Percentiles rank a stretch among this genome's conserved stretches.
Evolutionary conservation across 129 eudicot genomes (phyloP).

Genomic region (Centella asiatica): DNA sequence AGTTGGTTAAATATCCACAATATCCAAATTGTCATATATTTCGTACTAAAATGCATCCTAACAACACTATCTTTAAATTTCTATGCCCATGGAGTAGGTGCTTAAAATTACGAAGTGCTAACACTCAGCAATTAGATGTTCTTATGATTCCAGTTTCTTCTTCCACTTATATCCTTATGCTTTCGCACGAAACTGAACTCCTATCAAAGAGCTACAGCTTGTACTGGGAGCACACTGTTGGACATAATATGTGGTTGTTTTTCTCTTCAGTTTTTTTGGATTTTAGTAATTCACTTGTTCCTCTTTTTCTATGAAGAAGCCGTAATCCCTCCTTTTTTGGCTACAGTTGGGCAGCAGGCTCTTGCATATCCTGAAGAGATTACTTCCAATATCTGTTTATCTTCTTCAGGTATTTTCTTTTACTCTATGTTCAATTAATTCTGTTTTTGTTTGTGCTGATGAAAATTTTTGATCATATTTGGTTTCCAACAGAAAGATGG

Average conservation of each 20-base stretch:
- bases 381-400: conserved; percentile 85
- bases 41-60: neutral
- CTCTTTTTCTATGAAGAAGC: neutral
- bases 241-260: neutral
- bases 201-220: neutral
- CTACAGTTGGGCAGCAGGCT: conserved; percentile 85
- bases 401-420: conserved; percentile 80
- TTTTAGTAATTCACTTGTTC: neutral
- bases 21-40: too few species aligned
- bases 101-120: neutral
- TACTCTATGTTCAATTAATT: neutral
- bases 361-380: conserved; percentile 84
- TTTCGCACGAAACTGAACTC: neutral
- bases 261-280: neutral
- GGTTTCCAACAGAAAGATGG: conserved; percentile 78
- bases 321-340: conserved; percentile 12
- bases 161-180: too few species aligned
- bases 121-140: too few species aligned
- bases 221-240: neutral
- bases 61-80: neutral
- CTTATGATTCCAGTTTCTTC: too few species aligned
- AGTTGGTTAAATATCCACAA: neutral
- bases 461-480: neutral
- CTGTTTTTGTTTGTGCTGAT: conserved; percentile 4
- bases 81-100: neutral